A percentile compares a stretch with the other conserved stretches of the same genome.
Conservation (phyloP, 164 flowering plant genomes). For the Stephania japonica region DNA sequence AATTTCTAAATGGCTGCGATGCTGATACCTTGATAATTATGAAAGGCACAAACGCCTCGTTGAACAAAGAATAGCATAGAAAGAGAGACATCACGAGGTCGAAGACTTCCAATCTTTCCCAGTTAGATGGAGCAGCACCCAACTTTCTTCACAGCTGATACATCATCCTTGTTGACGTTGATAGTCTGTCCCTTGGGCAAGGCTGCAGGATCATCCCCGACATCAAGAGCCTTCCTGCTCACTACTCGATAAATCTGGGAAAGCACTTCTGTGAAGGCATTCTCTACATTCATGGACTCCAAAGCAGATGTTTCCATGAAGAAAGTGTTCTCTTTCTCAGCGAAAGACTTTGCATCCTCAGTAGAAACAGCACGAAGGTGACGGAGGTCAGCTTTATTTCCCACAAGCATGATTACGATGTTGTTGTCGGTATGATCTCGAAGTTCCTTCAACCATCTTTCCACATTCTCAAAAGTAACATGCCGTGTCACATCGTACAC, state of each 20-base stretch:
- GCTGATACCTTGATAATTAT: conserved; percentile 9
- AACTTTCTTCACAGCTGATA: conserved; percentile 63
- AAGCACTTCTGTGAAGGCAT: conserved; percentile 69
- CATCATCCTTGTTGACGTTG: conserved; percentile 74
- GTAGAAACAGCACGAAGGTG: conserved; percentile 64
- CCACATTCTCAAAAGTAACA: conserved; percentile 71
- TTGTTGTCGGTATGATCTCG: conserved; percentile 66
- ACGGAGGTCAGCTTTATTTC: conserved; percentile 77
- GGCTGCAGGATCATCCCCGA: conserved; percentile 64
- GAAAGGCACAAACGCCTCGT: conserved; percentile 3
- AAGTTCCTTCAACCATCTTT: conserved; percentile 80
- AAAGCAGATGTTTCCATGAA: conserved; percentile 91
- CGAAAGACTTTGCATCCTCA: conserved; percentile 59
- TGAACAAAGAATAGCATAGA: neutral
- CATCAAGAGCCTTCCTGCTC: conserved; percentile 65
- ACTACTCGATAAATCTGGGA: conserved; percentile 67
- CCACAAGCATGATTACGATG: conserved; percentile 76
- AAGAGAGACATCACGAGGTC: neutral
- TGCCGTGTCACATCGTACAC: conserved; percentile 89
- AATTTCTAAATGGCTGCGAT: conserved; percentile 5
- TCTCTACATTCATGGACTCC: conserved; percentile 69
- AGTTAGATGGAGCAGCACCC: conserved; percentile 63
- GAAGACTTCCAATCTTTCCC: neutral
- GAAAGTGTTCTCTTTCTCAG: conserved; percentile 57
- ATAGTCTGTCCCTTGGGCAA: conserved; percentile 74